Evolutionary conservation across 352 stramenopile species (phyloP).

Genomic region (Phytophthora lateralis): DNA sequence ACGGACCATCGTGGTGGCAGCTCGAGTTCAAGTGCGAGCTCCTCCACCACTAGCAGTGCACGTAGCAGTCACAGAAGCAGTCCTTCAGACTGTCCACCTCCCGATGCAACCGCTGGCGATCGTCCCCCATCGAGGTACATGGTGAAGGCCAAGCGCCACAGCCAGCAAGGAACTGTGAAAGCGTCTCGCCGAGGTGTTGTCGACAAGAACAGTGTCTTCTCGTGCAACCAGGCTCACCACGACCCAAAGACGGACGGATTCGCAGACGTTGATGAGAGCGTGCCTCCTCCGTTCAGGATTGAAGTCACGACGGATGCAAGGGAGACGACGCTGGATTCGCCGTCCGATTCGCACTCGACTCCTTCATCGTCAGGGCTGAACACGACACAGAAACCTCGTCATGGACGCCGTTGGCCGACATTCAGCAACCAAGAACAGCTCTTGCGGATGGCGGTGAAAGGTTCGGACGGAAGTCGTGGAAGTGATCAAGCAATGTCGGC

Average conservation of each 20-base stretch:
- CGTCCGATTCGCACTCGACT: slow-evolving; percentile 1
- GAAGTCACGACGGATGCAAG: slow-evolving; percentile 69
- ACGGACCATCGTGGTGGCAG: slow-evolving; percentile 15
- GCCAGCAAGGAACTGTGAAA: slow-evolving; percentile 6
- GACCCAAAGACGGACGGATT: slow-evolving; percentile 83
- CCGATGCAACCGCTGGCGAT: slow-evolving; percentile 25
- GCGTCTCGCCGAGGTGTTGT: slow-evolving; percentile 51
- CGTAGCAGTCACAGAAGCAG: slow-evolving; percentile 7
- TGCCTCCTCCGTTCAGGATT: slow-evolving; percentile 81
- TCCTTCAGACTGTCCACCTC: neutral
- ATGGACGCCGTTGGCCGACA: slow-evolving; percentile 30
- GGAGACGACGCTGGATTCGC: slow-evolving; percentile 13
- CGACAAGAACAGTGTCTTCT: slow-evolving; percentile 35
- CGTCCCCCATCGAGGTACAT: slow-evolving; percentile 82
- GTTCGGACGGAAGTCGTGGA: slow-evolving; percentile 8
- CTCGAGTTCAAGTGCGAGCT: slow-evolving; percentile 13
- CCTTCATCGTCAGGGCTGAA: neutral
- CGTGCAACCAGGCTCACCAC: slow-evolving; percentile 65
- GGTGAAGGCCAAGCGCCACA: slow-evolving; percentile 56
- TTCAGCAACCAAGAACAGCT: slow-evolving; percentile 52
- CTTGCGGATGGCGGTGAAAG: slow-evolving; percentile 18
- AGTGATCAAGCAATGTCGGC: slow-evolving; percentile 14
- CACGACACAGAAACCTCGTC: neutral
- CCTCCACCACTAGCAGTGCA: slow-evolving; percentile 11
- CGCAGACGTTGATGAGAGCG: slow-evolving; percentile 77